A percentile compares a stretch with the other conserved stretches of the same genome.
These are phyloP conservation scores for Amaranthus palmeri DNA, from an alignment of 148 eudicot genomes.

Conservation along the genomic window DNA sequence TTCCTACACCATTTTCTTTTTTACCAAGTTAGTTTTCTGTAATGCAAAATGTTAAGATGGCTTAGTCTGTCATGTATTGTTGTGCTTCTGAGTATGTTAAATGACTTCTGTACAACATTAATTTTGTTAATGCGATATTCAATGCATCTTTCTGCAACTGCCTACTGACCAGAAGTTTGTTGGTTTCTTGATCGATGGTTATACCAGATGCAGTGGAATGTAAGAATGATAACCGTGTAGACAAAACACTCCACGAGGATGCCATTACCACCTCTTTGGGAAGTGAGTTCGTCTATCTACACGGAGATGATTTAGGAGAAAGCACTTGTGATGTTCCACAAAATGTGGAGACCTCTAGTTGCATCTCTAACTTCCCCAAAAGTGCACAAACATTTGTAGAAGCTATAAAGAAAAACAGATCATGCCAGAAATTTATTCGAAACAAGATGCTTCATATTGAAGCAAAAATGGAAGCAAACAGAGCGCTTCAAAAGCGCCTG, in stretches of 20 bases:
- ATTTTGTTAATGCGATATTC: background rate
- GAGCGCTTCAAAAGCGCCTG: constrained; percentile 50
- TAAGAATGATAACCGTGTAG: constrained; percentile 7
- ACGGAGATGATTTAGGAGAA: constrained; percentile 32
- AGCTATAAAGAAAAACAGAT: constrained; percentile 84
- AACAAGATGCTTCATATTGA: constrained; percentile 62
- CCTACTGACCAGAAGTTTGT: background rate
- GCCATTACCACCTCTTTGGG: constrained; percentile 33
- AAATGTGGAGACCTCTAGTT: constrained; percentile 16
- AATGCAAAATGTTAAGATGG: background rate
- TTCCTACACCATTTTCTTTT: too few relatives aligned
- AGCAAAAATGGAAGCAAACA: constrained; percentile 65
- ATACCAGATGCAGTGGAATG: constrained; percentile 14
- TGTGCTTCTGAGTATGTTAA: background rate
- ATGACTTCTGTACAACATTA: background rate
- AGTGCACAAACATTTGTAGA: constrained; percentile 68
- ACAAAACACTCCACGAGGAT: constrained; percentile 31
- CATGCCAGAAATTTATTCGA: constrained; percentile 68
- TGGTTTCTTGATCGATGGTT: background rate
- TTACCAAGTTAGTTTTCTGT: background rate
- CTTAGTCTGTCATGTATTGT: background rate
- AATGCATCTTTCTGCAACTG: too few relatives aligned
- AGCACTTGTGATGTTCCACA: constrained; percentile 25
- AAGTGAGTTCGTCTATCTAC: constrained; percentile 36
- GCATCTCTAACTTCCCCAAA: constrained; percentile 43